phyloP scores from a whole-genome alignment of 495 filamentous ascomycete species.

The Daldinia bambusicola region DNA sequence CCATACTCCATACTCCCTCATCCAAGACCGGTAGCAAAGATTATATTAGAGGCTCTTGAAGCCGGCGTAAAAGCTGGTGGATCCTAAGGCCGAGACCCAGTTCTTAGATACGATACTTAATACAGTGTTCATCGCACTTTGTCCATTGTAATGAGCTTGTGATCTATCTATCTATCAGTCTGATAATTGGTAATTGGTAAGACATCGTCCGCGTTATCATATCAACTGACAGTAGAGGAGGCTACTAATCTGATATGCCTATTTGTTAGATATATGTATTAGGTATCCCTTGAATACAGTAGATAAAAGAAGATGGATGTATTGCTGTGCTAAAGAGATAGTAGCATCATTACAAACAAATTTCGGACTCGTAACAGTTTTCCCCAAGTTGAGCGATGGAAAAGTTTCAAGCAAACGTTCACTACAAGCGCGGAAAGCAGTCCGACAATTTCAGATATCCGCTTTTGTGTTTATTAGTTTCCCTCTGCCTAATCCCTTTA shows the following conservation, averaged over 20 bases:
- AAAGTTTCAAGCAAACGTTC: slow-evolving; percentile 14
- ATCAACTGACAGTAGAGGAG: not conserved
- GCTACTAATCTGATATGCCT: not conserved
- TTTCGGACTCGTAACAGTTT: not conserved
- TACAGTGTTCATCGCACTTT: slow-evolving; percentile 3
- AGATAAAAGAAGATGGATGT: not conserved
- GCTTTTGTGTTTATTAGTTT: slow-evolving; percentile 18
- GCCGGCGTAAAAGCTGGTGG: not conserved
- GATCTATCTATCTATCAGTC: not conserved
- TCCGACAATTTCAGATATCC: slow-evolving; percentile 8
- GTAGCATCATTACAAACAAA: not conserved
- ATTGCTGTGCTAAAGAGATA: not conserved
- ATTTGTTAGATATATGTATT: not conserved
- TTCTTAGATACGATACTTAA: not conserved
- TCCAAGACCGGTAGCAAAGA: not conserved
- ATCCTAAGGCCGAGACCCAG: not conserved
- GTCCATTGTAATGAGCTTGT: not conserved
- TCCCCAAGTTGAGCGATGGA: slow-evolving; percentile 18
- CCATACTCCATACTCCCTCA: slow-evolving; percentile 1
- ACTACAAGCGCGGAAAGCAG: slow-evolving; percentile 1
- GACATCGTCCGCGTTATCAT: not conserved
- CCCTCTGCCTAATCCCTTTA: slow-evolving; percentile 19
- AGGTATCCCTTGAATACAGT: not conserved
- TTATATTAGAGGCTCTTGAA: not conserved
- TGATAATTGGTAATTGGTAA: not conserved